Base-by-base conservation (phyloP, 768 basidiomycete species). In the Hydnomerulius pinastri region DNA sequence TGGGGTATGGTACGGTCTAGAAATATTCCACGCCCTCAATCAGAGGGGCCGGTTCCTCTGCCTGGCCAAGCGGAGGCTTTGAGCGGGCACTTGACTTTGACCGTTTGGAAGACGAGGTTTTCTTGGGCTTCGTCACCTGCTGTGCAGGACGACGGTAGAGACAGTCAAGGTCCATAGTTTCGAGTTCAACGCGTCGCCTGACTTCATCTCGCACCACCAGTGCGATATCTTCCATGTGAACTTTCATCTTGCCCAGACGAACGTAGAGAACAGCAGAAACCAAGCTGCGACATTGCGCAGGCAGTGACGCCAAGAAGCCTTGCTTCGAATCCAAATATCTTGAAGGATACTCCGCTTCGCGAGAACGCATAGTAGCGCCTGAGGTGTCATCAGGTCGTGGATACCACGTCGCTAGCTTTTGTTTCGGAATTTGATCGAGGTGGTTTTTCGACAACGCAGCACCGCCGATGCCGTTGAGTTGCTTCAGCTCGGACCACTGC, bases 401-500 rank as follows among this genome's bases (percentile, higher is more conserved):
- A 40, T 50, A 47, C 68, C 64, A 70, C 49, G 60, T 68, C 56
- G 58, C 55, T 65, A 72, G 24, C 44, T 50, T 60, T 61, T 54
- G 57, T 62, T 61, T 58, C 39, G 63, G 57, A 13, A 67, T 63
- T 42, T 57, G 36, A 46, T 75, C 71, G 28, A 73, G 63, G 49
- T 78, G 77, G 41, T 60, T 58, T 50, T 72, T 66, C n/a, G 62
- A 67, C 45, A 80, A 65, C 39, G 74, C 72, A 21, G 75, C 68
- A 21, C 72, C 77, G 58, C 74, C 72, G 50, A 78, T 69, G 7
- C 73, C 72, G n/a, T 63, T 57, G 2, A 80, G 53, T 11, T 67
- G 64, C 25, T 70, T 69, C 56, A 80, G 57, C 51, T 79, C 78
- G 40, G 66, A 43, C 62, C 75, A 60, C 76, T 80, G 57, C 9